Conservation (phyloP, 257 asterid species). For the Rhazya stricta region DNA sequence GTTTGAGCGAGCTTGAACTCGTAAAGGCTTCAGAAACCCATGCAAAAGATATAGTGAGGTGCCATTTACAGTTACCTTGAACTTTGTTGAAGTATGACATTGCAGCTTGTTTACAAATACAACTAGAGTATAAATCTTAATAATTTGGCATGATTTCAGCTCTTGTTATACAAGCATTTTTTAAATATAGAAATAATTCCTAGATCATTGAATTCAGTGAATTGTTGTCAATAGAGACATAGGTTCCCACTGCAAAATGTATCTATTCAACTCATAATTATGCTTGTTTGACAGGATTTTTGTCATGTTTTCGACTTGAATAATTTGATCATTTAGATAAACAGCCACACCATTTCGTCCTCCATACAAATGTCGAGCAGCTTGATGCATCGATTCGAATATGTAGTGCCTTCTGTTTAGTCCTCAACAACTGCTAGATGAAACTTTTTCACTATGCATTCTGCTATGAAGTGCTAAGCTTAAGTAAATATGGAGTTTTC, state of each 20-base stretch:
- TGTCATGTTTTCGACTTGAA: not conserved
- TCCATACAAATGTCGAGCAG: not conserved
- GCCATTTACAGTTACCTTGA: conserved; percentile 5
- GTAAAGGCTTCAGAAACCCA: conserved; percentile 46
- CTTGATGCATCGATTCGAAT: not conserved
- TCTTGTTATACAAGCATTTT: not conserved
- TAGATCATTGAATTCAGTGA: not conserved
- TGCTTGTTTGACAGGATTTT: not conserved
- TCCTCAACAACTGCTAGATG: not conserved
- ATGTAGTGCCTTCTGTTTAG: not conserved
- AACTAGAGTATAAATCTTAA: not conserved
- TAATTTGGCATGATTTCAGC: not conserved
- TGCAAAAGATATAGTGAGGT: conserved; percentile 60
- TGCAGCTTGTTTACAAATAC: not conserved
- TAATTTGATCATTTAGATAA: not conserved
- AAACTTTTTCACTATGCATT: not conserved
- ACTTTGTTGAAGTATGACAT: not conserved
- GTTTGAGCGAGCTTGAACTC: conserved; percentile 68
- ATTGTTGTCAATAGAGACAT: not conserved
- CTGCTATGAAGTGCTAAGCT: not conserved
- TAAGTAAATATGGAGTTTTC: conserved; percentile 4
- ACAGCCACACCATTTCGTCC: not conserved
- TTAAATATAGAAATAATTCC: not conserved
- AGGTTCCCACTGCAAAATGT: not conserved
- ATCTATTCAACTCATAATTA: not conserved